A percentile compares a stretch with the other conserved stretches of the same genome.
Conservation (phyloP, 2,329 filamentous ascomycete species). For the Phaeosphaeriaceae sp. region DNA sequence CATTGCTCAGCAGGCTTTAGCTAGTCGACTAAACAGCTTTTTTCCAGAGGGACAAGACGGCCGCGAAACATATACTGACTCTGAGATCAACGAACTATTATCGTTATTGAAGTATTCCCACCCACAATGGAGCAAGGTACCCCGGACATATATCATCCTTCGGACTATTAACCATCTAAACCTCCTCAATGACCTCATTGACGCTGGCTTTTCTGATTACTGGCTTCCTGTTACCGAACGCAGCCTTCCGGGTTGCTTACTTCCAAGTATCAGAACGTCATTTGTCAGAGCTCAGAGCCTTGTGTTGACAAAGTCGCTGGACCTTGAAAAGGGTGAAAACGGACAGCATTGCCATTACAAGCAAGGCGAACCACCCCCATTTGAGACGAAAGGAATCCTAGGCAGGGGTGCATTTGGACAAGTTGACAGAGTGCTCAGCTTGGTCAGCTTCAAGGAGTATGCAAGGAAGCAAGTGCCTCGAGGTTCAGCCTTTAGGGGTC, state of each 20-base stretch:
- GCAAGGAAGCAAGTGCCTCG: constrained; percentile 25
- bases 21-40: constrained; percentile 1
- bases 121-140: constrained; percentile 21
- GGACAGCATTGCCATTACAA: constrained; percentile 32
- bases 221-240: constrained; percentile 31
- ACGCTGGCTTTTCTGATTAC: constrained; percentile 29
- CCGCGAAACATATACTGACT: neutral
- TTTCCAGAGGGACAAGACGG: neutral
- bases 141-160: constrained; percentile 36
- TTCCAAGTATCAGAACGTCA: constrained; percentile 1
- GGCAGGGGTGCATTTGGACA: constrained; percentile 29
- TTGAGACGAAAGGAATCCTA: constrained; percentile 16
- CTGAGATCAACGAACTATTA: constrained; percentile 10
- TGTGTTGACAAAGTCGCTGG: constrained; percentile 30
- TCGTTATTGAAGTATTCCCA: constrained; percentile 8
- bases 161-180: constrained; percentile 27
- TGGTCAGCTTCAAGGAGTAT: constrained; percentile 30
- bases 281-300: constrained; percentile 28
- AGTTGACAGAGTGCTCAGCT: constrained; percentile 33
- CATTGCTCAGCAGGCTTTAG: neutral
- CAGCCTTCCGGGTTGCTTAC: constrained; percentile 20
- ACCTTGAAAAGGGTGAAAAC: constrained; percentile 32
- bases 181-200: constrained; percentile 30
- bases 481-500: constrained; percentile 12
- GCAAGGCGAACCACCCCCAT: constrained; percentile 24